A percentile compares a stretch with the other conserved stretches of the same genome.
phyloP scores from a whole-genome alignment of 179 eudicot genomes.

The Spinacia oleracea region DNA sequence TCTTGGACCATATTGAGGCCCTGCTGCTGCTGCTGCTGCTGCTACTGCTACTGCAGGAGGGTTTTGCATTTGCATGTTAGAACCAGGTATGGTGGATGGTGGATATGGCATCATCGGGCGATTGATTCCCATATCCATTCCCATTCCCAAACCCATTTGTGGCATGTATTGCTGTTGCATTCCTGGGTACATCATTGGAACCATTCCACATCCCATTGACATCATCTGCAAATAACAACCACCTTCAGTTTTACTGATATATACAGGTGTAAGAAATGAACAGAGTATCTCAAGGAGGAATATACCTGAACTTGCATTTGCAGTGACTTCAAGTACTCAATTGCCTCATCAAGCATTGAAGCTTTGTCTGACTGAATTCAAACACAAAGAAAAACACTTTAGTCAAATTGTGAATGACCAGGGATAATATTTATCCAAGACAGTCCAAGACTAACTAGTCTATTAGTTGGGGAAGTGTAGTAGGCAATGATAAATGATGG shows the following conservation, averaged over 20 bases:
- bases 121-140: constrained; percentile 60
- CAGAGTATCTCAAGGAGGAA: not conserved
- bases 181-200: constrained; percentile 82
- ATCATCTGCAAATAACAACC: constrained; percentile 53
- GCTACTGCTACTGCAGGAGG: constrained; percentile 39
- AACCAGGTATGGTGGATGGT: constrained; percentile 40
- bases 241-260: not conserved
- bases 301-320: constrained; percentile 84
- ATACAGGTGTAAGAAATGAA: not conserved
- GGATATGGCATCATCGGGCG: constrained; percentile 63
- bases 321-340: constrained; percentile 80
- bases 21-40: constrained; percentile 43
- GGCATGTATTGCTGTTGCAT: constrained; percentile 80
- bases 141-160: constrained; percentile 41
- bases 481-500: not conserved
- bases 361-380: constrained; percentile 74
- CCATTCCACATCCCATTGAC: constrained; percentile 80
- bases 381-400: not conserved
- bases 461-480: not conserved
- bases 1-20: constrained; percentile 45
- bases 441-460: too few relatives aligned
- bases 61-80: constrained; percentile 47
- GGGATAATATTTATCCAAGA: not conserved
- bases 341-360: constrained; percentile 93
- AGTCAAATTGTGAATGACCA: constrained; percentile 4